Base-by-base conservation (phyloP, 441 rosid genomes). In the Pelargonium myrrhifolium region DNA sequence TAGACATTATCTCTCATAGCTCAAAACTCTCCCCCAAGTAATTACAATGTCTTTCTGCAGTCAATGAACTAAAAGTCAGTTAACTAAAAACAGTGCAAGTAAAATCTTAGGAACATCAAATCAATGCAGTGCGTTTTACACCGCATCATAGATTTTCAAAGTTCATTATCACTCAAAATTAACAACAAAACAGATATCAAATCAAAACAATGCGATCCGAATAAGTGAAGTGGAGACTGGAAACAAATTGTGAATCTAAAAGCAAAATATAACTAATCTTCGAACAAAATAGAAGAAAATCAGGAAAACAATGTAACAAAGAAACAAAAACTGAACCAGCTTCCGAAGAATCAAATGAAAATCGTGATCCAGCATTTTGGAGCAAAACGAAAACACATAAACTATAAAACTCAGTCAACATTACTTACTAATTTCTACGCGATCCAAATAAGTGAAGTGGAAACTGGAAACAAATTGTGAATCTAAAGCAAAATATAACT, bases 1-100 rank as follows among this genome's bases (percentile, higher is more conserved):
- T 65, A 66, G 86, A 74, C 94, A 88, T 88, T 68, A 64, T 72
- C 63, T 62, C 64, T 74, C 78, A 66, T 79, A 26, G 2, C 72
- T 69, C 60, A 65, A 65, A 59, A 59, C 62, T 9, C 10, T 26
- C 37, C 4, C 37, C 37, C 6, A 0, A 28, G 37, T 21, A 37
- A 64, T 39, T 9, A 8, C 31, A 28, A 64, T 70, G 45, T 18
- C 59, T 39, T 9, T 66, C 73, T 71, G 73, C 69, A 68, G 65
- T 31, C 49, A 37, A 70, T 8, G 55, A 59, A 77, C 53, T 17
- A 18, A 15, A 20, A n/a, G 4, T 9, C 2, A 43, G 14, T 10
- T 9, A 3, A 31, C 37, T 31, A 31, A 3, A 31, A 53, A 51
- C 18, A n/a, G 18, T 51, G 9, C 1, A 53, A 53, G 22, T 3